A percentile compares a stretch with the other conserved stretches of the same genome.
Conservation (phyloP, 2,329 filamentous ascomycete genomes). For the Cladorrhinum sp. region DNA sequence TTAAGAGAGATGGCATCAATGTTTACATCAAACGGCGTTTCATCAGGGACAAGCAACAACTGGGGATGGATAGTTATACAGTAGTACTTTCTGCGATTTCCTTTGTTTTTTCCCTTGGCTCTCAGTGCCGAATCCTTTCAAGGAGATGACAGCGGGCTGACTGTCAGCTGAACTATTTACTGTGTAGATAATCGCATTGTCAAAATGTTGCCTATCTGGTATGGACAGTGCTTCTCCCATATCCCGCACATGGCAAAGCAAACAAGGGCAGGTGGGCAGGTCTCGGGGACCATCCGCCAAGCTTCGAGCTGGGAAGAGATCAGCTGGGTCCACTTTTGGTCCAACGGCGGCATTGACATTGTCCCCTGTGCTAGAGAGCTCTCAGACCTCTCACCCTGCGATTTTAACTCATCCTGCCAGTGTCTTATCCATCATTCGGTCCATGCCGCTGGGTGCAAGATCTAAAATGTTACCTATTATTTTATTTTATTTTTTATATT, state of each 20-base stretch:
- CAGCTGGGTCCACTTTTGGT: not conserved
- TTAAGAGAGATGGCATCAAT: not conserved
- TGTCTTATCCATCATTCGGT: not conserved
- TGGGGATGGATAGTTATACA: not conserved
- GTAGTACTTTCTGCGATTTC: no score
- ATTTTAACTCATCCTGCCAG: not conserved
- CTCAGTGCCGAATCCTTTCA: no score
- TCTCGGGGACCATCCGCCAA: not conserved
- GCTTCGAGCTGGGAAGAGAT: not conserved
- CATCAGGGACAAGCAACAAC: not conserved
- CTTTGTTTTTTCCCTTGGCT: not conserved
- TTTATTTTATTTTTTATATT: not conserved
- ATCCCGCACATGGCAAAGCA: conserved; percentile 4
- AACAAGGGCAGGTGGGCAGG: not conserved
- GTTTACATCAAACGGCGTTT: conserved; percentile 15
- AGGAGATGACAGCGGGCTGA: no score
- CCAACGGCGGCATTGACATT: conserved; percentile 2
- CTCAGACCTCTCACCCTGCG: not conserved
- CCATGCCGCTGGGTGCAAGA: not conserved
- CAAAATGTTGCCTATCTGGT: not conserved
- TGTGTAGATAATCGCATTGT: not conserved
- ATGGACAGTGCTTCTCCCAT: not conserved
- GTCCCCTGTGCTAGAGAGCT: not conserved
- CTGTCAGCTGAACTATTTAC: not conserved
- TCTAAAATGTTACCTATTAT: no score